Conservation (phyloP, 1,284 basidiomycete genomes). For the Cryptococcus sp. region DNA sequence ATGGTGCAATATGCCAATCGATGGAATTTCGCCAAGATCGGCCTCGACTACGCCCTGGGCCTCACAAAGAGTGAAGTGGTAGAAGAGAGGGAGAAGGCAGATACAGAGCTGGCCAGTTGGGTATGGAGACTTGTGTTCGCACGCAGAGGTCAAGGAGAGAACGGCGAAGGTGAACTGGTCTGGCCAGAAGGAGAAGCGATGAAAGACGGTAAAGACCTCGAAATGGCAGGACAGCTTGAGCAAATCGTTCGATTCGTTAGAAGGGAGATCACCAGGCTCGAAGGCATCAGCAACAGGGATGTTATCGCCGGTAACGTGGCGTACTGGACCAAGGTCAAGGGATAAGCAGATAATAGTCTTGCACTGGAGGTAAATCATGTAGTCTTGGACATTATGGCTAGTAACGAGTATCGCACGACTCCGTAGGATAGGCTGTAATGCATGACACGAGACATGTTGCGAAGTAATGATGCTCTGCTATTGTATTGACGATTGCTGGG, state of each 20-base stretch:
- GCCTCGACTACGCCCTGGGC: slow-evolving; percentile 70
- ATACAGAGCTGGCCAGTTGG: slow-evolving; percentile 79
- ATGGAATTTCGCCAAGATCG: slow-evolving; percentile 80
- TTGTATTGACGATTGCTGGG: too few relatives aligned
- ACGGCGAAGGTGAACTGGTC: slow-evolving; percentile 14
- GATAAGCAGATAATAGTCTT: slow-evolving; percentile 4
- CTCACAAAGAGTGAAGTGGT: slow-evolving; percentile 25
- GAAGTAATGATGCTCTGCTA: too few relatives aligned
- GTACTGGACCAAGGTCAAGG: slow-evolving; percentile 43
- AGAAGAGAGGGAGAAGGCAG: slow-evolving; percentile 47
- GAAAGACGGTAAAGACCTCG: slow-evolving; percentile 58
- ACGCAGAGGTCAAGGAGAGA: slow-evolving; percentile 27
- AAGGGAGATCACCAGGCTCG: slow-evolving; percentile 72
- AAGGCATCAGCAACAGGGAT: slow-evolving; percentile 68
- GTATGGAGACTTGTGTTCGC: slow-evolving; percentile 87
- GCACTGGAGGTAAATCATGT: slow-evolving; percentile 5
- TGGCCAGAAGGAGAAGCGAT: slow-evolving; percentile 36
- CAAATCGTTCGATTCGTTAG: slow-evolving; percentile 74
- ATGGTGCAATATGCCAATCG: slow-evolving; percentile 89
- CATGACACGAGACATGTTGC: too few relatives aligned
- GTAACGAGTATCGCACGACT: too few relatives aligned
- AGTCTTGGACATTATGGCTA: background rate
- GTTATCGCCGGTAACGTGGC: slow-evolving; percentile 60
- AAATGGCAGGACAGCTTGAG: slow-evolving; percentile 75
- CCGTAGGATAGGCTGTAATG: too few relatives aligned